phyloP scores from a whole-genome alignment of 345 rosid species.

The Gossypium turneri region DNA sequence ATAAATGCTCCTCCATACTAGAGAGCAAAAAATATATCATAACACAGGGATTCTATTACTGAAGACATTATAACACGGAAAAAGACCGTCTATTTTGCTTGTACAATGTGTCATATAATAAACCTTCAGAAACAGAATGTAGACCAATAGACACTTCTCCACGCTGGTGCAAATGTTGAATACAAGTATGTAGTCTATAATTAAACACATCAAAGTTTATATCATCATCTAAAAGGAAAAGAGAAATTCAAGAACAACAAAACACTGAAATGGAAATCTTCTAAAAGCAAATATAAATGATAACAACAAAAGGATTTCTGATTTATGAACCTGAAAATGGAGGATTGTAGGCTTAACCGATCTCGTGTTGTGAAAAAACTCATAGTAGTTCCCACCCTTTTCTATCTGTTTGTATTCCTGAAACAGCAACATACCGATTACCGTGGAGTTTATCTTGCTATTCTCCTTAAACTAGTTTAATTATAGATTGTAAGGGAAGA shows the following conservation, averaged over 20 bases:
- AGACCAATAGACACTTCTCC: background rate
- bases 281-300: background rate
- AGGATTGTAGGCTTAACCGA: slow-evolving; percentile 51
- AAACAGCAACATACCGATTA: slow-evolving; percentile 6
- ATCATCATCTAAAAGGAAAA: background rate
- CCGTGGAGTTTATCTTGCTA: background rate
- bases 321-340: slow-evolving; percentile 47
- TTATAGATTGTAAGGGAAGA: background rate
- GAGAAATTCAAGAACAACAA: background rate
- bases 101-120: background rate
- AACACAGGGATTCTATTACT: background rate
- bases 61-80: background rate
- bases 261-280: background rate
- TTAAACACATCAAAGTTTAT: background rate
- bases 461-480: background rate
- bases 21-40: background rate
- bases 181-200: no score
- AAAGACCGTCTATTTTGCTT: background rate
- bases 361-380: slow-evolving; percentile 43
- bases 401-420: slow-evolving; percentile 41
- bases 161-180: background rate
- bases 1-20: background rate
- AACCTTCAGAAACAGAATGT: background rate
- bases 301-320: background rate
- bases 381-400: slow-evolving; percentile 41